Base-by-base conservation (phyloP, 441 rosid genomes). In the Arabidopsis lyrata region DNA sequence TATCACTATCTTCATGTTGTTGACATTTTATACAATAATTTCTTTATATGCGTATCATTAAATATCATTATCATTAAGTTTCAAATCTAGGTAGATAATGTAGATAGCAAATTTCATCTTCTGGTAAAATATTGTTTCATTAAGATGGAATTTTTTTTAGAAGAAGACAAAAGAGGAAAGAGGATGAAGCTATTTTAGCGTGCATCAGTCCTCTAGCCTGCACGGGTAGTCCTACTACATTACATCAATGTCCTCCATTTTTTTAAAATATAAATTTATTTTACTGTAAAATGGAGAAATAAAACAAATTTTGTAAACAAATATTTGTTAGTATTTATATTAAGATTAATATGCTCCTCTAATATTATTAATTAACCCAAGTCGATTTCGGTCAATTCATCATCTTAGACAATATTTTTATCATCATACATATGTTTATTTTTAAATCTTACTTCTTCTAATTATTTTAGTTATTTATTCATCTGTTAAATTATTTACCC, bases 1-100 rank as follows among this genome's bases (percentile, higher is more conserved):
- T 38, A 57, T 66, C 66, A 48, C 78, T 41, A 54, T 68, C 44
- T 66, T 44, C 70, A 75, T 61, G 63, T 68, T 75, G 50, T 27
- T 53, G 58, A 61, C 50, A 60, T 44, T 24, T 34, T 10, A 68
- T 47, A 68, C 42, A 62, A 50, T 9, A 41, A 3, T 31, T 42
- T 67, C 68, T 67, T 32, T 22, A 38, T 16, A 61, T 45, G 59
- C 36, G 52, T 50, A 52, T 75, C 41, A 54, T 68, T 45, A 55
- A 22, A 7, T 70, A 49, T 27, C 60, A 60, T 34, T 16, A 9
- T 38, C 45, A 48, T 50, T 44, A 54, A 73, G 8, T 41, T 59
- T 49, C 57, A 29, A 60, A 52, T 20, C 42, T 60, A 52, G 56
- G 63, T 75, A 0, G 31, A 4, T 4, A 27, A 27, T 27, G 24